These are phyloP conservation scores for Scedosporium dehoogii DNA, from an alignment of 2,329 filamentous ascomycete genomes.

Conservation along the genomic window DNA sequence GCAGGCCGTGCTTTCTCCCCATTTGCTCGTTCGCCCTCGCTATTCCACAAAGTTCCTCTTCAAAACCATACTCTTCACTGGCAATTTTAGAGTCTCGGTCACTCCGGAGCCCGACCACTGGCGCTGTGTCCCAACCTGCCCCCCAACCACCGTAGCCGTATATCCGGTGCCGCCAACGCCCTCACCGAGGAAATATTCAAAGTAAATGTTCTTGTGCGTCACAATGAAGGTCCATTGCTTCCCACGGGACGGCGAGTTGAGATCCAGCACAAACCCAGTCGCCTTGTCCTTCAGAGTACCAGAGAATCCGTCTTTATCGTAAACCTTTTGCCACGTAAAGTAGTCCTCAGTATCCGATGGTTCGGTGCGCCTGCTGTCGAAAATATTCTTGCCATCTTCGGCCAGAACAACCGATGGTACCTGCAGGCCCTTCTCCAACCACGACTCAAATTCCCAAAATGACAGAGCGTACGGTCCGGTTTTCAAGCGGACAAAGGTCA, in stretches of 20 bases:
- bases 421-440: constrained; percentile 1
- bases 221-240: constrained; percentile 6
- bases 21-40: too few relatives aligned
- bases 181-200: constrained; percentile 3
- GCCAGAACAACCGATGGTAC: neutral
- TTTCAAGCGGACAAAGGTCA: constrained; percentile 3
- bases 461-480: constrained; percentile 1
- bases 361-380: constrained; percentile 3
- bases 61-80: constrained; percentile 4
- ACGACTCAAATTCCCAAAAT: constrained; percentile 4
- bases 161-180: constrained; percentile 1
- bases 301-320: neutral
- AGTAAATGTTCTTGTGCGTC: constrained; percentile 3
- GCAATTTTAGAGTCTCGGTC: constrained; percentile 1
- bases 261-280: constrained; percentile 1
- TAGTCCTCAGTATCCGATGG: constrained; percentile 5
- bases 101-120: constrained; percentile 3
- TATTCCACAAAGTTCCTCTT: constrained; percentile 6
- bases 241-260: constrained; percentile 1
- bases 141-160: constrained; percentile 1
- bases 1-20: neutral
- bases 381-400: constrained; percentile 1
- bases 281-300: constrained; percentile 5
- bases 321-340: constrained; percentile 3
- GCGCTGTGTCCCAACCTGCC: constrained; percentile 2